Evolutionary conservation across 768 basidiomycete species (phyloP), one percentile per base, ranked within the genome.

Genomic region (Tylopilus subfusipes): DNA sequence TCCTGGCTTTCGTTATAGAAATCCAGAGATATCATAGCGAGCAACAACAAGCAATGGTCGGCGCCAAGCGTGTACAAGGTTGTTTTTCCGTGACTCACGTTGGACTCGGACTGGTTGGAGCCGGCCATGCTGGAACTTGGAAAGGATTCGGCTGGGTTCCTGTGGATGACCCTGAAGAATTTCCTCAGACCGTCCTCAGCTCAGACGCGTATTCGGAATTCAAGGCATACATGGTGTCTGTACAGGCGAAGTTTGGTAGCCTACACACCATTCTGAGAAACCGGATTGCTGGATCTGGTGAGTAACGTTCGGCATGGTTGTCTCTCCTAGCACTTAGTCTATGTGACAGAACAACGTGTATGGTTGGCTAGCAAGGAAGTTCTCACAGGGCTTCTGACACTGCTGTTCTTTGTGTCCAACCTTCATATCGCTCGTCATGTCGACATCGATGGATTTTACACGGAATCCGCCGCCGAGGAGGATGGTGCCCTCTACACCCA

Each of bases 91-190:
- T 84, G 0, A 71, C 74, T 13, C 82, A 86, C 58, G 71, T 93
- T 42, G 93, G 93, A 1, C 69, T 85, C 18, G 88, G 90, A 16
- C 75, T 91, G n/a, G 79, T 89, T 33, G 93, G 93, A 18, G 89
- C 85, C 4, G 92, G 93, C 5, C 75, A 77, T 48, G 91, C 79
- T 22, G 90, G 80, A 10, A 74, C 76, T 21, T 94, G 92, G 92
- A 88, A 83, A 60, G 93, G 90, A 13, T 90, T 91, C 59, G 93
- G 93, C 31, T 94, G 86, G 79, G 81, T 88, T 39, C 75, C 81
- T 24, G 66, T 79, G 42, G 78, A 79, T 36, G 78, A 79, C 29
- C 75, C 78, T 8, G 74, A 75, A 19, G 76, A 76, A 29, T 67
- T 66, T 29, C 80, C 83, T 18, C 72, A 73, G 61, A 76, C 75